Evolutionary conservation across 495 filamentous ascomycete genomes (phyloP), one percentile per base, ranked within the genome.

Genomic region (Trichoderma erinaceum): DNA sequence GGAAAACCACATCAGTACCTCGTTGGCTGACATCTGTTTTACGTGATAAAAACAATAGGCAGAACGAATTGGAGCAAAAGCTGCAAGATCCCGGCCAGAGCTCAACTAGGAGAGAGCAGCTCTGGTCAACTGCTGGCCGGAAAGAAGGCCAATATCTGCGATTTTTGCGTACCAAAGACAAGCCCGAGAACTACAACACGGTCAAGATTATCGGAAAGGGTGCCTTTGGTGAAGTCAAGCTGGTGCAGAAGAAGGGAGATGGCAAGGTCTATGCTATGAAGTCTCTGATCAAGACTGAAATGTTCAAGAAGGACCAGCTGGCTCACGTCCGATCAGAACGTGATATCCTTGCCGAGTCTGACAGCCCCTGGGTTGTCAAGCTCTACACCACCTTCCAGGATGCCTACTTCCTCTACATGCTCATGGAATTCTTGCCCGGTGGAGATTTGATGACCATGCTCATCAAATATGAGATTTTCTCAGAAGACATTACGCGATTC

Each of bases 381-480:
- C 84, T 99, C 69, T 94, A 91, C 77, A 97, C 94, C 21, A 97
- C 95, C 8, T 99, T 98, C 81, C 95, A 99, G 77, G 95, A 99
- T 77, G 81, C 84, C 64, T 92, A 92, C 68, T 98, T 97, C 79
- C 84, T 99, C 16, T 98, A 99, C 80, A 90, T 99, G 86, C 86
- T 99, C 68, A 98, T 99, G 95, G 95, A 99, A 79, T 99, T 97
- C 79, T 85, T 98, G 73, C 95, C 95, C 16, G 95, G 95, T 75
- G 95, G 95, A 74, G 95, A 99, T 83, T 78, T 99, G 74, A 99
- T 99, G 95, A 99, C 95, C 41, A 99, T 99, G 95, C 85, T 99
- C 72, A 99, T 99, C 80, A 98, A 97, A 82, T 98, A 99, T 75
- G 95, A 99, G 77, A 97, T 99, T 73, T 99, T 99, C 79, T 96